These are phyloP conservation scores for Macrolepiota dolichaula DNA, from an alignment of 768 basidiomycete genomes.

Conservation along the genomic window DNA sequence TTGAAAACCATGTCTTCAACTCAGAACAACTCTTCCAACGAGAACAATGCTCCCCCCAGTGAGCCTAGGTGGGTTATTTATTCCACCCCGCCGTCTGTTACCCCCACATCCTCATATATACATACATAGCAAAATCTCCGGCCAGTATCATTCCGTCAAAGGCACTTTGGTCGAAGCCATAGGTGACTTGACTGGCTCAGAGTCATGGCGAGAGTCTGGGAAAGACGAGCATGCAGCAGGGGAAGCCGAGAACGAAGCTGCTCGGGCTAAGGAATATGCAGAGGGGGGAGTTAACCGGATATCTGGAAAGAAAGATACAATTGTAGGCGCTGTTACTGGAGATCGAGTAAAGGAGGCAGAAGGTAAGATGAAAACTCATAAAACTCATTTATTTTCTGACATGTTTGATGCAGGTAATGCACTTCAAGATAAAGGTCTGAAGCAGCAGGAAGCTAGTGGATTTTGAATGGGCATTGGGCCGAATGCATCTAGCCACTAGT, in stretches of 20 bases:
- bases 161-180: conserved; percentile 30
- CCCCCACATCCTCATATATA: not conserved
- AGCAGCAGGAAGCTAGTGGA: conserved; percentile 46
- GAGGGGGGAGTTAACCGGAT: conserved; percentile 42
- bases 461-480: not conserved
- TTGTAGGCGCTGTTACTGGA: conserved; percentile 46
- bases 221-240: conserved; percentile 42
- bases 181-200: conserved; percentile 38
- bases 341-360: conserved; percentile 34
- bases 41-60: not conserved
- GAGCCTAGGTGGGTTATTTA: not conserved
- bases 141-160: conserved; percentile 36
- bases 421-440: conserved; percentile 46
- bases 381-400: not conserved
- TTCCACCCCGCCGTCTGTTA: not conserved
- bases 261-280: conserved; percentile 39
- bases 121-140: conserved; percentile 29
- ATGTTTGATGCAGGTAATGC: conserved; percentile 35
- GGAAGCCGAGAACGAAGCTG: conserved; percentile 38
- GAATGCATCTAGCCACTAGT: too few relatives aligned
- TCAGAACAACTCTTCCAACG: not conserved
- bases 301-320: conserved; percentile 38
- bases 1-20: not conserved
- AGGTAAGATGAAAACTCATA: conserved; percentile 21
- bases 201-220: conserved; percentile 36